Evolutionary conservation across 1,284 basidiomycete genomes (phyloP), one percentile per base, ranked within the genome.

Genomic region (Sporisorium scitamineum): DNA sequence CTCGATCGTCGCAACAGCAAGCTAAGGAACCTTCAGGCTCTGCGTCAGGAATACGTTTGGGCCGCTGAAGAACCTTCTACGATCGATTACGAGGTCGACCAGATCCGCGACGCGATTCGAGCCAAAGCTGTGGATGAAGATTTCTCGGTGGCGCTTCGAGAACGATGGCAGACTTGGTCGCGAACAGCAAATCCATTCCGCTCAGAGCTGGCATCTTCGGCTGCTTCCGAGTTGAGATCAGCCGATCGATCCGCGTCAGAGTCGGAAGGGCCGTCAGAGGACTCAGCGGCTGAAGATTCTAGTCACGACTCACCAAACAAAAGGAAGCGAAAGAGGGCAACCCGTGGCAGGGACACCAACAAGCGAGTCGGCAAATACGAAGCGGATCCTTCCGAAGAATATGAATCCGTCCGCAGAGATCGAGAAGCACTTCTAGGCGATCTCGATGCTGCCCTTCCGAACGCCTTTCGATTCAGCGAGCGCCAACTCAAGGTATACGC

Each of bases 121-220:
- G 29, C 11, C 41, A 68, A 65, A 37, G 69, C 65, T 16, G 24
- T 71, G 24, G 69, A 76, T 39, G 65, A 68, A 18, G 59, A 76
- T 5, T 76, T 71, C 37, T 76, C 73, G 2, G 62, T 65, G 18
- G 73, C 73, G 0, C 50, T 76, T 4, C 32, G 69, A 22, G 73
- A 76, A 24, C 61, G 73, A 31, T 76, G 73, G 73, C 73, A 76
- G 61, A 68, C 45, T 6, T 76, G 73, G 73, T 71, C 73, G 26
- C 63, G 73, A 13, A 57, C 55, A 8, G 55, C 73, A 1, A 68
- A 64, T 16, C 63, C 73, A 2, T 62, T 66, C n/a, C 67, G 68
- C 37, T 39, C 62, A 24, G 67, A 67, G 5, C 26, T 70, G 13
- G 67, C 67, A 29, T 66, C 72, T 10, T 58, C 62, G 6, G 72